Evolutionary conservation across 2,329 filamentous ascomycete genomes (phyloP).

Genomic region (Stagonosporopsis chrysanthemi): DNA sequence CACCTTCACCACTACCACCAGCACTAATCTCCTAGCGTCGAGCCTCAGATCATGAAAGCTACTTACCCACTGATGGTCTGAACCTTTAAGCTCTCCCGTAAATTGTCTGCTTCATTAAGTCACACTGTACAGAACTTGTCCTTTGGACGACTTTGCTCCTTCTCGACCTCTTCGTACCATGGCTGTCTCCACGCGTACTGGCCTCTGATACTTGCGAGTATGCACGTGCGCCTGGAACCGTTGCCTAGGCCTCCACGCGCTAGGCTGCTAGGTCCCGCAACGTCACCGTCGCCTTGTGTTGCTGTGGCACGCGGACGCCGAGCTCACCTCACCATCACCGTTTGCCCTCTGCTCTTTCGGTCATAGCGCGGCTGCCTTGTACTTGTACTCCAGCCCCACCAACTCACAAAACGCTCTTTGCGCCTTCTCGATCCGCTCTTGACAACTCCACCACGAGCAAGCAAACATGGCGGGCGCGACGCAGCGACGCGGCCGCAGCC

Average conservation of each 20-base stretch:
- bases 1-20: too few relatives aligned
- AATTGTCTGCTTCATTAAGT: too few relatives aligned
- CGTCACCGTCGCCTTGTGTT: neutral
- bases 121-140: too few relatives aligned
- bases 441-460: neutral
- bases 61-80: too few relatives aligned
- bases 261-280: neutral
- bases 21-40: too few relatives aligned
- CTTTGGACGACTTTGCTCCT: too few relatives aligned
- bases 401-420: neutral
- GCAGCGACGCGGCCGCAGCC: neutral
- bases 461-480: slow-evolving; percentile 1
- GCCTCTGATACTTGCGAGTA: neutral
- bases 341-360: slow-evolving; percentile 3
- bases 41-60: too few relatives aligned
- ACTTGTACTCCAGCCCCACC: neutral
- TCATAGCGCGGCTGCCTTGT: slow-evolving; percentile 2
- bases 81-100: too few relatives aligned
- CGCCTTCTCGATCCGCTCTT: neutral
- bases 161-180: too few relatives aligned
- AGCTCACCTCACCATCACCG: neutral
- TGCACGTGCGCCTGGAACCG: neutral
- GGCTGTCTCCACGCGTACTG: neutral
- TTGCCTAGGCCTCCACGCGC: neutral
- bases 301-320: neutral